Evolutionary conservation across 805 yeast species (phyloP), one percentile per base, ranked within the genome.

Genomic region (Danielia reshetovae): DNA sequence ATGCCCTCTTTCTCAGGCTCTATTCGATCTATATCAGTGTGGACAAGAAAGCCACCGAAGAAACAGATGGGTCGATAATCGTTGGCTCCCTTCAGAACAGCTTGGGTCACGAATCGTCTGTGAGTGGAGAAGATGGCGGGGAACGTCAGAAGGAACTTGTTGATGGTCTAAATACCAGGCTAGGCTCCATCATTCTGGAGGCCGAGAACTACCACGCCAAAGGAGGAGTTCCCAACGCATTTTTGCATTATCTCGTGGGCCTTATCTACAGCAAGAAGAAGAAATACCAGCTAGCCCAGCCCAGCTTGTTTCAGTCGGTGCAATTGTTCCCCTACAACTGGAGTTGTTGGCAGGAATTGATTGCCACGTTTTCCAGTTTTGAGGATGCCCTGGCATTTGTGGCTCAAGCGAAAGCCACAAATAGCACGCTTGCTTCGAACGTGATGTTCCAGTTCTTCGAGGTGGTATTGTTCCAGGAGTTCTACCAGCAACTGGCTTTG

Each of bases 341-440:
- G 98, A 75, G 89, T 35, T 83, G 93, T 39, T 93, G 97, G 97
- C 70, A 73, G 38, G 97, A 90, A 52, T 65, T 93, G 25, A 62
- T 78, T 9, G 64, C 76, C 4, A 77, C 85, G 34, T 60, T 86
- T 18, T 59, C 74, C 6, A 71, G 77, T 19, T 69, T 78, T 35
- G 83, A 81, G 40, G 85, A 83, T 35, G 81, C 86, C 0, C 38
- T 63, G 30, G 46, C 49, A 34, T 50, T 72, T 42, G 42, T 68
- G 27, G 52, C 61, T 41, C 58, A 64, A 43, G 52, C 70, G 42
- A 54, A 65, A 29, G 51, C 57, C n/a, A 53, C 64, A 19, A 55
- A 64, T 13, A 52, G 54, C 18, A 51, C 60, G 14, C 45, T 59
- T 13, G 50, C 65, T 36, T 45, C 52, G 13, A 53, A 49, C 34